phyloP scores from a whole-genome alignment of 2,329 filamentous ascomycete species.

The Ambrosiella beaveri region DNA sequence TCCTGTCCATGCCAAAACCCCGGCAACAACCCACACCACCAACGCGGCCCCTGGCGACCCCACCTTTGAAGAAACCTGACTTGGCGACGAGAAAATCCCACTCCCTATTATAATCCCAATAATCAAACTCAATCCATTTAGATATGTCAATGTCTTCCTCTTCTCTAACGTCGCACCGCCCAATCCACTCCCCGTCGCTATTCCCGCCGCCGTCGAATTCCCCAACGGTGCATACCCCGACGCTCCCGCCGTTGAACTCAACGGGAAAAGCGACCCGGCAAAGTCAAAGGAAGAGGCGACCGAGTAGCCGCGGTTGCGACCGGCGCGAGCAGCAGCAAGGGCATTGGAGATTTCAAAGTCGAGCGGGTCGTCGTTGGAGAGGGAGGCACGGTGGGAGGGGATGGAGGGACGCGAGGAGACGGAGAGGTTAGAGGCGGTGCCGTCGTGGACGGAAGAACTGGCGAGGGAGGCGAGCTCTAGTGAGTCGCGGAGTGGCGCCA shows the following conservation, averaged over 20 bases:
- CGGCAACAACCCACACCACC: constrained; percentile 81
- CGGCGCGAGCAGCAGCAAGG: constrained; percentile 25
- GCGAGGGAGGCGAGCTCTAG: constrained; percentile 91
- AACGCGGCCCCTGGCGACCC: constrained; percentile 81
- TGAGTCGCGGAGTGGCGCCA: constrained; percentile 55
- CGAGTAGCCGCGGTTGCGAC: constrained; percentile 57
- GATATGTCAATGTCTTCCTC: constrained; percentile 85
- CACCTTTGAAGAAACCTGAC: constrained; percentile 78
- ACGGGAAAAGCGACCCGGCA: constrained; percentile 76
- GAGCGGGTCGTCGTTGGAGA: constrained; percentile 72
- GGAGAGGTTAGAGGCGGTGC: constrained; percentile 32
- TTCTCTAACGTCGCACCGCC: constrained; percentile 77
- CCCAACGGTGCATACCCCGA: constrained; percentile 74
- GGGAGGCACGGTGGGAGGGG: constrained; percentile 73
- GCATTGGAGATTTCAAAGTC: constrained; percentile 36
- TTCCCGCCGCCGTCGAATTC: constrained; percentile 42
- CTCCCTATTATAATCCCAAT: constrained; percentile 89
- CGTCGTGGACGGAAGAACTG: constrained; percentile 44
- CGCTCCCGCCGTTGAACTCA: constrained; percentile 60
- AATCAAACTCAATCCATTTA: constrained; percentile 84
- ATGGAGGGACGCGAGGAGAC: constrained; percentile 68
- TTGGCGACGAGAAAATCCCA: constrained; percentile 88
- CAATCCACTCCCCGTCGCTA: constrained; percentile 27
- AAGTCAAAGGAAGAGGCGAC: constrained; percentile 92
- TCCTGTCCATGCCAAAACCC: constrained; percentile 89